phyloP scores from a whole-genome alignment of 495 filamentous ascomycete species.

The Lentithecium fluviatile region DNA sequence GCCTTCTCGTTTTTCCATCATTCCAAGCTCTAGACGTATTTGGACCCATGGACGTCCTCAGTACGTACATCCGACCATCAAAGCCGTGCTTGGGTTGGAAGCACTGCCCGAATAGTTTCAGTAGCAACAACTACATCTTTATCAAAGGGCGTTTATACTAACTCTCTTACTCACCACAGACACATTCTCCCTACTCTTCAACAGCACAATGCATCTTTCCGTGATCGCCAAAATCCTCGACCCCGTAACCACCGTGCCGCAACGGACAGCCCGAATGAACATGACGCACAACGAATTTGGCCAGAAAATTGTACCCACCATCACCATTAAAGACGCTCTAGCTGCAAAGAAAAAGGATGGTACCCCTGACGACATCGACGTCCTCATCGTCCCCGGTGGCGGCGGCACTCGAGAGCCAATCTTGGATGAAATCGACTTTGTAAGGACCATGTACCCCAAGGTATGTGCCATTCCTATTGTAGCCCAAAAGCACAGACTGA shows the following conservation, averaged over 20 bases:
- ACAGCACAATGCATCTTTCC: conserved; percentile 42
- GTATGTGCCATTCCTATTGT: conserved; percentile 35
- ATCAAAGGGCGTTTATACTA: no score
- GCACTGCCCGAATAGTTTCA: no score
- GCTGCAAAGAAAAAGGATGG: conserved; percentile 38
- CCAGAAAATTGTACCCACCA: conserved; percentile 59
- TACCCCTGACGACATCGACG: conserved; percentile 10
- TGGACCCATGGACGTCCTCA: conserved; percentile 39
- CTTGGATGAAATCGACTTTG: conserved; percentile 41
- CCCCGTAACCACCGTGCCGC: conserved; percentile 48
- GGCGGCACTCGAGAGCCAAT: conserved; percentile 8
- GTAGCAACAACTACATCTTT: no score
- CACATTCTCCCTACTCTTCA: conserved; percentile 45
- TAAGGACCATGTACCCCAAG: conserved; percentile 47
- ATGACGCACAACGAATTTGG: conserved; percentile 40
- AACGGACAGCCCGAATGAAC: conserved; percentile 21
- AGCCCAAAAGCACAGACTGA: background rate
- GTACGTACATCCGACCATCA: no score
- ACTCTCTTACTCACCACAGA: conserved; percentile 25
- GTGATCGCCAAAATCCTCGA: conserved; percentile 54
- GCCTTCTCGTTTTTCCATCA: conserved; percentile 23
- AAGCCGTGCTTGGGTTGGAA: no score
- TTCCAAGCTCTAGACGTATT: conserved; percentile 34
- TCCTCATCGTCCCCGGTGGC: conserved; percentile 26
- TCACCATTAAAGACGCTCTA: conserved; percentile 52